Percentiles rank a stretch among this genome's conserved stretches.
These are phyloP conservation scores for Pichia californica DNA, from an alignment of 805 yeast species.

Conservation along the genomic window DNA sequence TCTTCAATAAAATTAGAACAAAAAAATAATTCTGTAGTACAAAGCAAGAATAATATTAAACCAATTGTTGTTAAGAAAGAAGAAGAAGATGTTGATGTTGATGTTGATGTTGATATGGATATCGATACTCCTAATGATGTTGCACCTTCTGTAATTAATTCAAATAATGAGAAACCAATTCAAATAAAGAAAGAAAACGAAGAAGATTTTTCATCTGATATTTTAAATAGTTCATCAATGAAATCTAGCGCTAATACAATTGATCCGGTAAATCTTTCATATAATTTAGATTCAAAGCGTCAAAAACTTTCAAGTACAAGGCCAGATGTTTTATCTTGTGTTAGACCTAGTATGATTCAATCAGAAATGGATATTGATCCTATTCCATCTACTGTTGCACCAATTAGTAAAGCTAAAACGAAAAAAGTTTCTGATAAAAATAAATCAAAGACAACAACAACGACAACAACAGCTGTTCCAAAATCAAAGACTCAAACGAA, in stretches of 20 bases:
- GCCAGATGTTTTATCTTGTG: background rate
- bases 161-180: background rate
- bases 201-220: background rate
- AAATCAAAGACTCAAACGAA: background rate
- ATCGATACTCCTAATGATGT: background rate
- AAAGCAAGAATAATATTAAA: too few species aligned
- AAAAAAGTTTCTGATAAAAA: background rate
- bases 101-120: background rate
- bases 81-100: too few species aligned
- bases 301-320: slow-evolving; percentile 14
- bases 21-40: too few species aligned
- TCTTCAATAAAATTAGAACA: background rate
- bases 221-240: too few species aligned
- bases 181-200: too few species aligned
- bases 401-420: background rate
- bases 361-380: background rate
- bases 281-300: slow-evolving; percentile 27
- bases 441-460: too few species aligned
- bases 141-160: too few species aligned
- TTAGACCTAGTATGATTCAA: background rate
- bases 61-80: too few species aligned
- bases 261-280: slow-evolving; percentile 30
- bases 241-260: slow-evolving; percentile 19
- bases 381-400: background rate
- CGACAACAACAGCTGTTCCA: background rate